Base-by-base conservation (phyloP, 2,329 filamentous ascomycete genomes). In the Botrytis sinoallii region DNA sequence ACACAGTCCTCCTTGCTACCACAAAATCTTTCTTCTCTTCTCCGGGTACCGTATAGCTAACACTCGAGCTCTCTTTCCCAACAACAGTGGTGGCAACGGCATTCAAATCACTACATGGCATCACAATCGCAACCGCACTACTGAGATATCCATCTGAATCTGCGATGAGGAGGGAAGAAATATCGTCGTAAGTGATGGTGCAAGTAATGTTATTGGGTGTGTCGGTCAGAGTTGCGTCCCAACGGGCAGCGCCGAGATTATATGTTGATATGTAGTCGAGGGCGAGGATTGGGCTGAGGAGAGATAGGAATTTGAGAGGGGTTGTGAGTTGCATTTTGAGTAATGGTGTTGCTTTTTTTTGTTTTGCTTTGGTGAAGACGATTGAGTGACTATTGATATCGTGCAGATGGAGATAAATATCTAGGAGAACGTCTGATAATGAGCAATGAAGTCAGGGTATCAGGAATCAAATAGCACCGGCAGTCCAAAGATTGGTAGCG, bases 261-360 rank as follows among this genome's bases (percentile, higher is more conserved):
- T 69, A 69, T 38, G 52, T 69, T 29, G 32, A 29, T 57, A 57
- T 44, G 67, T 69, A 69, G 67, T 69, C 67, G 48, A 69, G 48
- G 48, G 67, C 67, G 38, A 69, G 48, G 38, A 44, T 32, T 35
- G 35, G 48, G 7, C 32, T 40, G 35, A 40, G n/a, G 32, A 68
- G 46, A 48, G 65, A 12, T 5, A 68, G 9, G 4, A 68, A 32
- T 6, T 5, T 18, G 25, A 59, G n/a, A 48, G 35, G 18, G 35
- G 2, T 16, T 32, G 38, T 16, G 35, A 59, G 3, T 20, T 40
- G 32, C 48, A 69, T 57, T 59, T 57, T 68, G 66, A 18, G n/a
- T 40, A 18, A 69, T 69, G 32, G 16, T 46, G 9, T 40, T 35
- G 3, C 32, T 12, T n/a, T 48, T 63, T 64, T 48, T 65, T 29